Base-by-base conservation (phyloP, 83 land plant species). In the Thuja plicata region DNA sequence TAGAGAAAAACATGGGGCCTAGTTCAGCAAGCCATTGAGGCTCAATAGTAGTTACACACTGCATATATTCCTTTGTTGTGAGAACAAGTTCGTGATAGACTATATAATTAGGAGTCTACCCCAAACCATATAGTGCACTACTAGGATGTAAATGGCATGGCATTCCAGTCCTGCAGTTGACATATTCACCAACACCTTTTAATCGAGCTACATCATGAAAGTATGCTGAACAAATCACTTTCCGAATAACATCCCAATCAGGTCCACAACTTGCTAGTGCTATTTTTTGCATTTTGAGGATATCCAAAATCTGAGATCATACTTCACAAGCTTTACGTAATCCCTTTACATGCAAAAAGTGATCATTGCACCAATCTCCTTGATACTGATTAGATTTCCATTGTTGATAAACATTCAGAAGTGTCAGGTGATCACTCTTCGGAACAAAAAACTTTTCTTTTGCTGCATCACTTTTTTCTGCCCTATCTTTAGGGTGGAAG, bases 1-100 rank as follows among this genome's bases (percentile, higher is more conserved):
- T 92, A 8, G 98, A 95, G 92, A 98, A 98, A 77, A 98, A 98
- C 99, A 98, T 98, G 32, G 99, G 99, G 15, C 99, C 99, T 46
- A 98, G 89, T 92, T 98, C 99, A 8, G 99, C 99, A 88, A 98
- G 88, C 99, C 99, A 98, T 40, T 96, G 94, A 3, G 99, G 91
- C 96, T 97, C 97, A 21, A 95, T 96, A 19, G 97, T 93, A 32
- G 97, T 94, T 74, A 93, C 97, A 87, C 97, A 95, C 79, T 95
- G 97, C 97, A 95, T 95, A 81, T 95, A 95, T 87, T 95, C 97
- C 89, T 95, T 95, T 45, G 95, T 90, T 19, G 97, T 95, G 55
- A 95, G 89, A 48, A 95, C 88, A 66, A 95, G 90, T 84, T 95
- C 97, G 82, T 95, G 97, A 85, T 95, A 95, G 8, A 95, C 97